Conservation (phyloP, 1,139 yeast species). For the Suhomyces bolitotheri region DNA sequence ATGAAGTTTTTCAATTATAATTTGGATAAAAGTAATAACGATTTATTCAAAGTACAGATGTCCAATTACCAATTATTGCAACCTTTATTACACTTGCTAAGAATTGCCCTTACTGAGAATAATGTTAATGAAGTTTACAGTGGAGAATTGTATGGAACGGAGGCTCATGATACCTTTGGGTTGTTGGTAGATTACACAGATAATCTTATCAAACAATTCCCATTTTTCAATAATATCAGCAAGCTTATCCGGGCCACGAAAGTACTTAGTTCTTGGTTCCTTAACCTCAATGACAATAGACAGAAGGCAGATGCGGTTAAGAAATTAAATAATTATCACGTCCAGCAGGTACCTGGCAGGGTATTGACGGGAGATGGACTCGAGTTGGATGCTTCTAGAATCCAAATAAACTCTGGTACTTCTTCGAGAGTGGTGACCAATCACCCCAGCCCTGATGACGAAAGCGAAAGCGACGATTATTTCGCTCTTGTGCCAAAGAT, state of each 20-base stretch:
- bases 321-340: not conserved
- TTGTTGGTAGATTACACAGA: constrained; percentile 25
- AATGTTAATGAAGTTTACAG: not conserved
- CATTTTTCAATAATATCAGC: constrained; percentile 33
- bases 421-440: constrained; percentile 6
- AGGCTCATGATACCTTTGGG: not conserved
- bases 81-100: constrained; percentile 37
- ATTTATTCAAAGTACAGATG: constrained; percentile 31
- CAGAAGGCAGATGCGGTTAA: constrained; percentile 8
- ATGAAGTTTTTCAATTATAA: constrained; percentile 24
- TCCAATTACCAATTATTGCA: constrained; percentile 39
- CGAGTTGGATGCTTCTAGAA: constrained; percentile 9
- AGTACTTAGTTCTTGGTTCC: constrained; percentile 31
- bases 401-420: not conserved
- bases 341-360: not conserved
- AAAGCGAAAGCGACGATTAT: constrained; percentile 4
- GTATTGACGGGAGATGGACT: not conserved
- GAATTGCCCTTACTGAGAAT: constrained; percentile 23
- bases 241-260: constrained; percentile 29
- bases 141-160: not conserved
- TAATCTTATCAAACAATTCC: constrained; percentile 29
- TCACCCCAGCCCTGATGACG: constrained; percentile 7
- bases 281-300: constrained; percentile 24
- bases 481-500: constrained; percentile 7
- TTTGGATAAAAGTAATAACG: constrained; percentile 25